Percentiles rank a stretch among this genome's conserved stretches.
These are phyloP conservation scores for Rubia balearica DNA, from an alignment of 305 asterid genomes.

Conservation along the genomic window DNA sequence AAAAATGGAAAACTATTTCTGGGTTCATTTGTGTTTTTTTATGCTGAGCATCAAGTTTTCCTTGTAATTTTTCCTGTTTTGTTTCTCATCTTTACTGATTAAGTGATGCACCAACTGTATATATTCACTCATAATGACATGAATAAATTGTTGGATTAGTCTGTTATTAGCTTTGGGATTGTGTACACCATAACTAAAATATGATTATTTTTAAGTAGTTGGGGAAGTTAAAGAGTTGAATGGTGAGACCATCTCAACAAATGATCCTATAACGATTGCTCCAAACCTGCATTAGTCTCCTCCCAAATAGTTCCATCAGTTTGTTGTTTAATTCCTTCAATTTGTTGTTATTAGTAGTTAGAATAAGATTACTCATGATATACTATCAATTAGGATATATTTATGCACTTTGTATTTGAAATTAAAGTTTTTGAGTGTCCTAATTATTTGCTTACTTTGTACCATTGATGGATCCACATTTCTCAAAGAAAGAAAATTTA, in stretches of 20 bases:
- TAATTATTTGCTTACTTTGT: too few species aligned
- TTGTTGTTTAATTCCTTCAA: too few species aligned
- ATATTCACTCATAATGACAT: too few species aligned
- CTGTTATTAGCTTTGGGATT: conserved; percentile 78
- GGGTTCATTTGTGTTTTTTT: too few species aligned
- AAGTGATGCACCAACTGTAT: conserved; percentile 19
- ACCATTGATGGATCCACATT: too few species aligned
- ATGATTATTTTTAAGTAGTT: conserved; percentile 67
- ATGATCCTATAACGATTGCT: conserved; percentile 76
- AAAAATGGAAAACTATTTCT: too few species aligned
- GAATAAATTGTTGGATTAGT: conserved; percentile 5
- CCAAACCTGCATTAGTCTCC: conserved; percentile 36
- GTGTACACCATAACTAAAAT: conserved; percentile 87
- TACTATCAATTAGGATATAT: too few species aligned
- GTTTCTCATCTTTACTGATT: not conserved
- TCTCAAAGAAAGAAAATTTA: too few species aligned
- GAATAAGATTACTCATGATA: not conserved
- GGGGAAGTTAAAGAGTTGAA: conserved; percentile 81
- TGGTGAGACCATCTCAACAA: conserved; percentile 62
- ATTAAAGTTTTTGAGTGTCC: too few species aligned
- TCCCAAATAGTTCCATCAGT: not conserved
- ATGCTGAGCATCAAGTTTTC: too few species aligned
- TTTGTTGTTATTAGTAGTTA: not conserved
- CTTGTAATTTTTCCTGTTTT: not conserved
- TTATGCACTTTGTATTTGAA: too few species aligned